Evolutionary conservation across 225 moss, liverwort and hornwort genomes (phyloP), one percentile per base, ranked within the genome.

Genomic region (Sphagnum tenellum): DNA sequence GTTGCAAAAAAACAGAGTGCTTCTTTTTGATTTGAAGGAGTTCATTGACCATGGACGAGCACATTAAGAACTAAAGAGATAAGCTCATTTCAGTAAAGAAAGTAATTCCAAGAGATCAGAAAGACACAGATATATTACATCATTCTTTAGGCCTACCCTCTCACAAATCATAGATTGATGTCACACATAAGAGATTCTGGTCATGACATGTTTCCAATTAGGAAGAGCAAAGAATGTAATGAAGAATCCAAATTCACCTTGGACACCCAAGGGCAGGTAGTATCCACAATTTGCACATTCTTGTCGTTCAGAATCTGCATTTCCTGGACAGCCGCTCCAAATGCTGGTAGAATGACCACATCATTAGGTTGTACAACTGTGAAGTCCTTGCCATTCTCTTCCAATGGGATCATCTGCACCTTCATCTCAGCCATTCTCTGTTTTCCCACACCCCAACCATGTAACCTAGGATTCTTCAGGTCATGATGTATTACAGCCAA

Each of bases 241-340:
- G 8, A 8, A 9, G 55, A 47, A 50, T 45, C 51, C 8, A 52
- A 60, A 9, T 4, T 45, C 72, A 96, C 96, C 82, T 98, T 98
- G 0, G 96, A 98, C 57, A 98, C 96, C 96, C 96, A 98, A 3
- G 96, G 96, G 71, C 96, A 98, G 60, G 96, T 98, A 12, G 96
- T 98, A 64, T 98, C 96, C 10, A 98, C 96, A 64, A 98, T 98
- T 67, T 93, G 96, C 12, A 98, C 93, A 58, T 90, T 90, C 76
- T 90, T 93, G 3, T 83, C 77, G 47, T 76, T 87, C 55, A 98
- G 77, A 44, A 86, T 73, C 74, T 84, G 89, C 90, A 98, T 90
- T 69, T 98, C 96, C 66, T 86, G 83, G 14, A 98, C 88, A 2
- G 90, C 87, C 45, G 96, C 96, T 73, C 96, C 96, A 70, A 98